phyloP scores from a whole-genome alignment of 2,329 filamentous ascomycete species.

The Stachybotrys chlorohalonatus region DNA sequence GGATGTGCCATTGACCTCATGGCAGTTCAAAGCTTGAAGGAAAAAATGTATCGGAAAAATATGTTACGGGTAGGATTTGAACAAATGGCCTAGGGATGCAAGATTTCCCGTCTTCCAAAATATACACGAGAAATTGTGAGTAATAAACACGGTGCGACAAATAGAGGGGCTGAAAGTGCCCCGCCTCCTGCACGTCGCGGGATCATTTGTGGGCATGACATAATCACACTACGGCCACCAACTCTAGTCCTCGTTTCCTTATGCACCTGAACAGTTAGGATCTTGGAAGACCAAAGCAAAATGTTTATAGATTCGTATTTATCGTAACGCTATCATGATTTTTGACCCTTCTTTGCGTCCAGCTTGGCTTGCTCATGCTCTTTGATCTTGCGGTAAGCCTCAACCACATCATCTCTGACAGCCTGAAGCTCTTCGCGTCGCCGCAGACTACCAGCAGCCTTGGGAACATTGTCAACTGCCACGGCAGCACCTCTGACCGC shows the following conservation, averaged over 20 bases:
- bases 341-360: slow-evolving; percentile 4
- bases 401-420: slow-evolving; percentile 24
- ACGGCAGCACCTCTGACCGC: slow-evolving; percentile 23
- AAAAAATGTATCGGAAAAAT: slow-evolving; percentile 9
- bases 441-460: slow-evolving; percentile 27
- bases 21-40: slow-evolving; percentile 10
- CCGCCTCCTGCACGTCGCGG: no score
- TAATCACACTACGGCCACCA: background rate
- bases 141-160: background rate
- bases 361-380: slow-evolving; percentile 28
- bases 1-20: slow-evolving; percentile 13
- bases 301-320: background rate
- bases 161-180: background rate
- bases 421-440: slow-evolving; percentile 29
- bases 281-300: no score
- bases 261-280: no score
- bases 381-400: slow-evolving; percentile 27
- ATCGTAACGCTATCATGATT: background rate
- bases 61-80: slow-evolving; percentile 14
- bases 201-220: background rate
- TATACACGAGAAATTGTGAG: no score
- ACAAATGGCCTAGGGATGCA: slow-evolving; percentile 10
- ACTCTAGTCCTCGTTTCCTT: no score
- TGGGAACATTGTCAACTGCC: slow-evolving; percentile 26
- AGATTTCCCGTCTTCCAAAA: background rate